Evolutionary conservation across 2,329 filamentous ascomycete species (phyloP), one percentile per base, ranked within the genome.

Genomic region (Fusarium keratoplasticum): DNA sequence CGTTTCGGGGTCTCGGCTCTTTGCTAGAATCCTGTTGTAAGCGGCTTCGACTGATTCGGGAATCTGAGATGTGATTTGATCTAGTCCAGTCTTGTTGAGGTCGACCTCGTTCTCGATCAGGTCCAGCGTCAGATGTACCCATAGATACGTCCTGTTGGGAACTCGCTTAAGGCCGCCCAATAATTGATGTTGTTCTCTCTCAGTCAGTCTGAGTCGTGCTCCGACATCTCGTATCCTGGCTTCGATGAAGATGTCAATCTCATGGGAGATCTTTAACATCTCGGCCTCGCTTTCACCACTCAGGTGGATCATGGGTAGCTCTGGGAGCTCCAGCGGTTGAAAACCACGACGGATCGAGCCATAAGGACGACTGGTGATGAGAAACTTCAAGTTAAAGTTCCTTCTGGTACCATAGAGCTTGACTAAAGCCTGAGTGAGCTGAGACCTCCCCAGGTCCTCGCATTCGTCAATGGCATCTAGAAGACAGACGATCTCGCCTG

Each of bases 391-490:
- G 22, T 74, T 75, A 4, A 50, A 55, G 5, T 38, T 52, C 9
- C 13, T 22, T 6, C 44, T 42, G 0, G 50, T 14, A 3, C 16
- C 54, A 55, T 82, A 83, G 16, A 81, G 64, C 9, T 76, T 55
- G 5, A 64, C 59, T 18, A 85, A 52, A 3, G 70, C 74, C 4
- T 77, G 9, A 3, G 73, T 68, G 8, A 85, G 64, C 7, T 73
- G 62, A 13, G 29, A 33, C 9, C 71, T 59, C 18, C 75, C 78
- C 18, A 27, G 13, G 0, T 69, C 59, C 1, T 77, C 57, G 64
- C 84, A 86, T 71, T 86, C 84, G 58, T 86, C 84, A 3, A 86
- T 61, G 6, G 83, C 84, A 74, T 86, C 84, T 1, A 86, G 57
- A 29, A 86, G 64, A 61, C 81, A 84, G 22, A 84, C 60, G 13